Evolutionary conservation across 2,329 filamentous ascomycete species (phyloP).

Genomic region (Aspergillus ustus): DNA sequence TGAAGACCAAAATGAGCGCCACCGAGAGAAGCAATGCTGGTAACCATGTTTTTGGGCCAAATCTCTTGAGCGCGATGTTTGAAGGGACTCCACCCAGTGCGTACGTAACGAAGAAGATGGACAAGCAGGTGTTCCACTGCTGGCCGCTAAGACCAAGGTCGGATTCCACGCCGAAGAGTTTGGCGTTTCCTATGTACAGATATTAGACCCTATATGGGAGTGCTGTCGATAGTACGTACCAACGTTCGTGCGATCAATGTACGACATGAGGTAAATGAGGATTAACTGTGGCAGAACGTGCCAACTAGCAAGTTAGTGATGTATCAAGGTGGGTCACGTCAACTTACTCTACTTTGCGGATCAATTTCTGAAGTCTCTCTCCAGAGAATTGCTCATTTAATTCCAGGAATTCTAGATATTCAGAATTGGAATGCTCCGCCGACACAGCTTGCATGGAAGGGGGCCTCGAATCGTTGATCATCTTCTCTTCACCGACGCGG

Average conservation of each 20-base stretch:
- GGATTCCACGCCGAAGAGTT: not conserved
- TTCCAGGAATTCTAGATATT: conserved; percentile 2
- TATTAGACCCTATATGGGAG: not conserved
- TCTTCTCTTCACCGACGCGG: not conserved
- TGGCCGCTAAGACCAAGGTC: not conserved
- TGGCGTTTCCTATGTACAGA: not conserved
- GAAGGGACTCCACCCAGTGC: not conserved
- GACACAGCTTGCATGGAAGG: not conserved
- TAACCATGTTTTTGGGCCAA: not conserved
- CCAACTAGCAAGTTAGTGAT: not conserved
- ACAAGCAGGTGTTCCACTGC: conserved; percentile 8
- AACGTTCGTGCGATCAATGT: conserved; percentile 10
- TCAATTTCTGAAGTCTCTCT: not conserved
- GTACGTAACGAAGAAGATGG: conserved; percentile 3
- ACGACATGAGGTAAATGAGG: conserved; percentile 5
- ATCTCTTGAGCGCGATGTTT: not conserved
- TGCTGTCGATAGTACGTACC: not conserved
- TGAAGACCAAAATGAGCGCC: not conserved
- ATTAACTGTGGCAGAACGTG: conserved; percentile 4
- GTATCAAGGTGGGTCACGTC: not conserved
- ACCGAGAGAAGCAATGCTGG: not conserved
- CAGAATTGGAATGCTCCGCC: not conserved
- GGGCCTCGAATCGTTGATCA: not conserved
- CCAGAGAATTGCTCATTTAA: not conserved
- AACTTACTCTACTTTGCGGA: not conserved